Base-by-base conservation (phyloP, 768 basidiomycete species). In the Boletus rufocinnamomeus region DNA sequence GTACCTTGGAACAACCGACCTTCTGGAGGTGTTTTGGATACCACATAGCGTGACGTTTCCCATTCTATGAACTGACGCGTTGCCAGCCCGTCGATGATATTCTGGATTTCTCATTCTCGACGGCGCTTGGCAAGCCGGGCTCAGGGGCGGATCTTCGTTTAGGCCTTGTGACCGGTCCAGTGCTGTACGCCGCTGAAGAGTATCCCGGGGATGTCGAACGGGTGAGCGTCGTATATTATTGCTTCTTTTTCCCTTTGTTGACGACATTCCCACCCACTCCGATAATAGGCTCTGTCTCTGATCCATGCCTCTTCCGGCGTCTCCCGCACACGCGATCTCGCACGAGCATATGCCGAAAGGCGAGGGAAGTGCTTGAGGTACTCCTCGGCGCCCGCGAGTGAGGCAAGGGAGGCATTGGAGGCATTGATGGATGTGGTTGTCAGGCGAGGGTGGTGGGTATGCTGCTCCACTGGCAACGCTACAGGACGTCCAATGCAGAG, bases 31-130 rank as follows among this genome's bases (percentile, higher is more conserved):
- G n/a, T n/a, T 50, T 25, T 28, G 6, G 17, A 10, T 50, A 17
- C 17, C 48, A 35, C 16, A 14, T 37, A 17, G 38, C 19, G 37
- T n/a, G 28, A 19, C 10, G 17, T 23, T 27, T 19, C n/a, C n/a
- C n/a, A n/a, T 40, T 28, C 5, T 2, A 21, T 19, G 2, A 19
- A 13, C 30, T 49, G 43, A 69, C 48, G 47, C 23, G 47, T 48
- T 54, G 28, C 19, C 66, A 96, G 94, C 88, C 98, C 11, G 89
- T 98, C 49, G 97, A 99, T 70, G 97, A 99, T 69, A 83, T 95
- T 37, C 78, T 99, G 4, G 97, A 98, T 75, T 98, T 93, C 69
- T 90, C 95, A 49, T 85, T 89, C 1, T 88, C 87, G 13, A 77
- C 77, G 0, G 72, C 88, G 0, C 83, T 98, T 14, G 96, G 96